Base-by-base conservation (phyloP, 345 rosid species). In the Populus nigra region DNA sequence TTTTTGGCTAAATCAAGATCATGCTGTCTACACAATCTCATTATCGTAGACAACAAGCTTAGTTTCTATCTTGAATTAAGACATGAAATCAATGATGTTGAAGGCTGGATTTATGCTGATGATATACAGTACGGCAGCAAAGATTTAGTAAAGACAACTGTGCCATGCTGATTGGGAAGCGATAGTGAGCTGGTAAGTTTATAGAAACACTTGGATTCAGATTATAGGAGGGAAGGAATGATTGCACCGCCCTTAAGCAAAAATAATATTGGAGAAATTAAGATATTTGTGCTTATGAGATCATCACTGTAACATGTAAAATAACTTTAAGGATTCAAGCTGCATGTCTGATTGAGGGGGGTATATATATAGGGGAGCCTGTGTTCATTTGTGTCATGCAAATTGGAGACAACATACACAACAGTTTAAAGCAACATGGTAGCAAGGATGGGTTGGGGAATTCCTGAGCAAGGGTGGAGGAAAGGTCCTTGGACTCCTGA, bases 401-500 rank as follows among this genome's bases (percentile, higher is more conserved):
- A 78, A 68, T 77, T 76, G 73, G 83, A 84, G 87, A 29, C 33
- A 35, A 29, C 15, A 47, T 22, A 38, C 3, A 76, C 2, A 17
- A 73, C 49, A 75, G 55, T 59, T 65, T 16, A 69, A 61, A 71
- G 33, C 35, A 29, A 25, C 20, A 70, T 80, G 82, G 73, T 27
- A 47, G 78, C 76, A 57, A 84, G 84, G 87, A 81, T 77, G 87
- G 83, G 83, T 73, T 87, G 92, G 93, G 89, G 79, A 77, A 72
- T 39, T 76, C 77, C 72, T 61, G 85, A 81, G 22, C 84, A 87
- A 85, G 91, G 84, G 20, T 89, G 89, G 89, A 88, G 93, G 85
- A 90, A 92, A 55, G 97, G 97, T 39, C 97, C 95, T 66, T 93
- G 98, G 98, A 89, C 97, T 78, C 86, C 91, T 47, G 88, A 89